Evolutionary conservation across 805 yeast species (phyloP).

Genomic region (Metschnikowia santaceciliae): DNA sequence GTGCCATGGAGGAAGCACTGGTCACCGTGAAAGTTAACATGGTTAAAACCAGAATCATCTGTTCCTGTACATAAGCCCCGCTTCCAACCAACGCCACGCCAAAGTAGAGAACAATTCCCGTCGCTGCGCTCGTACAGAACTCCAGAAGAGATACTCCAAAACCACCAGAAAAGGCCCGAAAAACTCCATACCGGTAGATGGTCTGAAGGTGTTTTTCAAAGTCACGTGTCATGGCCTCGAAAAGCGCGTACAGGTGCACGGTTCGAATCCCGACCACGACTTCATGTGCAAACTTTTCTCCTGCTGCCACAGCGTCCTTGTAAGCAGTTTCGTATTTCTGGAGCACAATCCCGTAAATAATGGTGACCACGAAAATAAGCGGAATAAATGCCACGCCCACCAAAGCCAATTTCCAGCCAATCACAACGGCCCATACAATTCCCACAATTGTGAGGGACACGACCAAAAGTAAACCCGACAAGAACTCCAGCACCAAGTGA

Average conservation of each 20-base stretch:
- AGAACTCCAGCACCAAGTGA: conserved; percentile 56
- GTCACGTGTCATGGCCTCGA: conserved; percentile 40
- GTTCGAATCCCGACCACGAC: conserved; percentile 58
- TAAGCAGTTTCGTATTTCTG: conserved; percentile 57
- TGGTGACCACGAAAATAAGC: conserved; percentile 48
- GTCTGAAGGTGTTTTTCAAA: conserved; percentile 28
- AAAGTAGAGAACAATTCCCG: conserved; percentile 71
- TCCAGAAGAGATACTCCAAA: conserved; percentile 59
- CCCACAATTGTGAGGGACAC: conserved; percentile 56
- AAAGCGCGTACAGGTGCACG: conserved; percentile 54
- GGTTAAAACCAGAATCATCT: conserved; percentile 65
- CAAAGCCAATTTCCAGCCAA: conserved; percentile 84
- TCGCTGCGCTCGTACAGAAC: conserved; percentile 54
- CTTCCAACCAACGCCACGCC: conserved; percentile 69
- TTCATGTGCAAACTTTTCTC: conserved; percentile 54
- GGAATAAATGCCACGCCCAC: conserved; percentile 81
- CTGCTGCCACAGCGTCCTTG: conserved; percentile 48
- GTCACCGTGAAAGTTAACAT: conserved; percentile 70
- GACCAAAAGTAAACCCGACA: conserved; percentile 53
- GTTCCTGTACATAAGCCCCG: conserved; percentile 51
- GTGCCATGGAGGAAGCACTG: conserved; percentile 54
- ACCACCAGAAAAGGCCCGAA: conserved; percentile 60
- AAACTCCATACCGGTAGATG: conserved; percentile 39
- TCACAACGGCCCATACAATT: conserved; percentile 66
- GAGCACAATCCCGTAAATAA: conserved; percentile 47